Conservation (phyloP, 306 rosid species). For the Medicago arabica region DNA sequence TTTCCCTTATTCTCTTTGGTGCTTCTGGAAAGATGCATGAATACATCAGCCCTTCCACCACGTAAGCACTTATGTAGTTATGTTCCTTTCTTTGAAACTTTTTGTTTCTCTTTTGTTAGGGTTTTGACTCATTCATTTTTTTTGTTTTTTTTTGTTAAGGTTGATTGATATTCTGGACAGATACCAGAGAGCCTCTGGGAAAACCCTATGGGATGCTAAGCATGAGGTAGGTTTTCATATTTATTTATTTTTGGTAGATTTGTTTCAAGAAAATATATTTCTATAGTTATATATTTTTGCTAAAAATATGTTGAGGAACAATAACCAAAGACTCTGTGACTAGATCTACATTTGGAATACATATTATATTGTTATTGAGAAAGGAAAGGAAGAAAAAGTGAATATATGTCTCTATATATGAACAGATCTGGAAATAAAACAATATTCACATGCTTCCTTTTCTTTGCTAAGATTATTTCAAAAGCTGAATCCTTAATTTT, state of each 20-base stretch:
- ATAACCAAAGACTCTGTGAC: conserved; percentile 42
- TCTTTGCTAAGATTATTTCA: conserved; percentile 55
- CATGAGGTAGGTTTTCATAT: conserved; percentile 68
- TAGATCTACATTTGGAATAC: conserved; percentile 75
- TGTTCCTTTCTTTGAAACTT: neutral
- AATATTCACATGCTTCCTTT: conserved; percentile 50
- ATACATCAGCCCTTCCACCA: conserved; percentile 69
- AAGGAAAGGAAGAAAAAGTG: conserved; percentile 42
- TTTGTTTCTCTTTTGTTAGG: conserved; percentile 18
- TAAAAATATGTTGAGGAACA: conserved; percentile 54
- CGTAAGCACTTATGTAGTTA: conserved; percentile 43
- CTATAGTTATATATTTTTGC: conserved; percentile 40
- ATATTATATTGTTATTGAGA: neutral
- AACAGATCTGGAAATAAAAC: conserved; percentile 66
- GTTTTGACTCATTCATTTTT: neutral
- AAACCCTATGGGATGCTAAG: conserved; percentile 85
- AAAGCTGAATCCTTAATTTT: conserved; percentile 33
- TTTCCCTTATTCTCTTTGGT: conserved; percentile 70
- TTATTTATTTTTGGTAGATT: conserved; percentile 1
- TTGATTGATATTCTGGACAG: conserved; percentile 65
- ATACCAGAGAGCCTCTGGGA: conserved; percentile 72
- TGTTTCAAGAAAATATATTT: conserved; percentile 3
- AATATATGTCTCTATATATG: conserved; percentile 39
- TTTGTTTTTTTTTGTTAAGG: conserved; percentile 48
- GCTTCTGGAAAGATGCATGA: conserved; percentile 76